These are phyloP conservation scores for Phytophthora agathidicida DNA, from an alignment of 352 stramenopile genomes.

Conservation along the genomic window DNA sequence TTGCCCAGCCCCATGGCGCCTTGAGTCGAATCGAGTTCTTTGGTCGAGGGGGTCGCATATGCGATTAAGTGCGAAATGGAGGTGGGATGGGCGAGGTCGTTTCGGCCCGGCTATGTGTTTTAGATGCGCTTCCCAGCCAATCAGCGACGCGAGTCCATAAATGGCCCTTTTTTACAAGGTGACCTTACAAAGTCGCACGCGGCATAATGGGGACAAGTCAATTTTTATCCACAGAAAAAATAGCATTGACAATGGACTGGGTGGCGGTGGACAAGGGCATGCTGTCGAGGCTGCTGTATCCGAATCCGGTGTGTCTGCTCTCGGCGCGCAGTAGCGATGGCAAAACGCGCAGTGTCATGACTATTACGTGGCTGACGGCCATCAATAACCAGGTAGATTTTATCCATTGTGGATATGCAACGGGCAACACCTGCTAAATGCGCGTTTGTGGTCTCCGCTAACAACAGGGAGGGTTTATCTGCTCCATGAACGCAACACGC, in stretches of 20 bases:
- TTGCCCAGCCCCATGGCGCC: conserved; percentile 36
- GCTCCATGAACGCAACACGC: conserved; percentile 78
- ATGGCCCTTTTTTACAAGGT: conserved; percentile 11
- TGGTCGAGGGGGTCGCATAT: conserved; percentile 17
- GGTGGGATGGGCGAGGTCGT: conserved; percentile 22
- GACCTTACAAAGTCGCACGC: conserved; percentile 11
- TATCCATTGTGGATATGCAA: too few species aligned
- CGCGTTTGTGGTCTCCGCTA: background rate
- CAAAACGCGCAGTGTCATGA: conserved; percentile 64
- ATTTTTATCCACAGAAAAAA: background rate
- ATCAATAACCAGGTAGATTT: conserved; percentile 92
- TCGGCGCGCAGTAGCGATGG: conserved; percentile 40
- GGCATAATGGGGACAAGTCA: conserved; percentile 27
- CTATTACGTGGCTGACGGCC: conserved; percentile 87
- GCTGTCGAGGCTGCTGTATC: conserved; percentile 80
- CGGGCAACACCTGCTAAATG: too few species aligned
- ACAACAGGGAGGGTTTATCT: conserved; percentile 75
- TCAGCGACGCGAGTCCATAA: conserved; percentile 12
- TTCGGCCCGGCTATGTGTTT: conserved; percentile 9
- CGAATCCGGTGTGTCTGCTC: conserved; percentile 84
- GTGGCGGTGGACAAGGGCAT: conserved; percentile 68
- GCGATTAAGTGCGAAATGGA: conserved; percentile 29
- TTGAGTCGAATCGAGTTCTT: conserved; percentile 13
- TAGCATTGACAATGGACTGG: conserved; percentile 38
- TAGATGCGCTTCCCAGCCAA: conserved; percentile 7